Base-by-base conservation (phyloP, 257 asterid species). In the Mitragyna speciosa region DNA sequence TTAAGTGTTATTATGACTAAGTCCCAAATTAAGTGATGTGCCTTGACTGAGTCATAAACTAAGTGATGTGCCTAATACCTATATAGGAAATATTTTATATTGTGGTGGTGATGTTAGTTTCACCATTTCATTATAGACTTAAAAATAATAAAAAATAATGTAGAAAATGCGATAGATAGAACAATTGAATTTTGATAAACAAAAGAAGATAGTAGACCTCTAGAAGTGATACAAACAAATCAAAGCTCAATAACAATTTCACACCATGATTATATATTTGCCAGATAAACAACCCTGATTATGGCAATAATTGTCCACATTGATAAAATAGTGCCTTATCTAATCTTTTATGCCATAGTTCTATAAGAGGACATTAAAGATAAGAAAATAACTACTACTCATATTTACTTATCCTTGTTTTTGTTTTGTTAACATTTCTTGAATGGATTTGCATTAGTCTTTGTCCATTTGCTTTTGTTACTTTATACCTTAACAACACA, bases 401-500 rank as follows among this genome's bases (percentile, higher is more conserved):
- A 6, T 5, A 72, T 72, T 47, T 12, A 33, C 39, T 48, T 26
- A 47, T 30, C 19, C 51, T 77, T 26, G 65, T 48, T 47, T 24
- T 77, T 26, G 65, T 48, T 47, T 24, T 15, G 39, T 78, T 54
- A 2, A 20, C 6, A 61, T 30, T 48, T 76, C 28, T 48, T 56
- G n/a, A 73, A 41, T 80, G 65, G 75, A 59, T 80, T 9, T 73
- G 79, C 83, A 73, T 59, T 51, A 28, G 75, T 22, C 31, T 26
- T 14, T 52, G 61, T 71, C 16, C 67, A 43, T 49, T 76, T 82
- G 68, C 79, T 76, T 79, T 82, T 82, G 77, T 49, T 64, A 15
- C 76, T 69, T 59, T 69, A 79, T 64, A 72, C 80, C 56, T 68
- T 78, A 73, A 72, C 69, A 73, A 70, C 75, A 75, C 72, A 67